A percentile compares a stretch with the other conserved stretches of the same genome.
Conservation (phyloP, 2,329 filamentous ascomycete species). For the Aspergillus tubingensis region DNA sequence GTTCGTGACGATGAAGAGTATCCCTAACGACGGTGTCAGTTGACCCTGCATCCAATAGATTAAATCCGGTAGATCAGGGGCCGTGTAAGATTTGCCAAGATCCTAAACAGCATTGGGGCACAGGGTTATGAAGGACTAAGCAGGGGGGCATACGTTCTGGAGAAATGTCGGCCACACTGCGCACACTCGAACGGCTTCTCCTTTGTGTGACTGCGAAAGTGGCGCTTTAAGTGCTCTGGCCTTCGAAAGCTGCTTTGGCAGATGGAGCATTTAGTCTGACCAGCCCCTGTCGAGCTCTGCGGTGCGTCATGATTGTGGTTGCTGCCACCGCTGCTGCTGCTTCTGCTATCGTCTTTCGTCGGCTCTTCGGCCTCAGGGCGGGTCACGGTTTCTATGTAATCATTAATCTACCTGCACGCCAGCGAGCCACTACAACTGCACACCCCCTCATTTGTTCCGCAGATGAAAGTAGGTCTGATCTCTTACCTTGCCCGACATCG, state of each 20-base stretch:
- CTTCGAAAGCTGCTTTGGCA: constrained; percentile 43
- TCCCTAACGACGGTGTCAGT: constrained; percentile 30
- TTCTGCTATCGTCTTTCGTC: constrained; percentile 13
- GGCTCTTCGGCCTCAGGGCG: constrained; percentile 19
- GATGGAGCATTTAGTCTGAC: constrained; percentile 35
- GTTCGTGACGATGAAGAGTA: constrained; percentile 43
- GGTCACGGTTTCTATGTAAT: constrained; percentile 18
- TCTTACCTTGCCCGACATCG: constrained; percentile 26
- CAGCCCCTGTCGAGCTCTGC: constrained; percentile 15
- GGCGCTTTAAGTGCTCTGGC: constrained; percentile 46
- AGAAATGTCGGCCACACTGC: constrained; percentile 46
- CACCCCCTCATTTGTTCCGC: neutral
- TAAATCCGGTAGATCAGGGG: neutral
- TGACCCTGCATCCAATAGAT: neutral
- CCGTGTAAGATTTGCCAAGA: neutral
- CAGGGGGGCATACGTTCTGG: constrained; percentile 37
- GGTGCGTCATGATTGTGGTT: constrained; percentile 16
- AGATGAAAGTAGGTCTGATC: constrained; percentile 9
- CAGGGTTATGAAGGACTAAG: neutral
- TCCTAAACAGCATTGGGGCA: neutral
- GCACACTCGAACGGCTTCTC: constrained; percentile 43
- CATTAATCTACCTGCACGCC: neutral
- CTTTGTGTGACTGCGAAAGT: constrained; percentile 44
- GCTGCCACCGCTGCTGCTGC: neutral
- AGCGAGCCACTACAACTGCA: neutral